phyloP scores from a whole-genome alignment of 108 stramenopile genomes.

The Tribonema minus region DNA sequence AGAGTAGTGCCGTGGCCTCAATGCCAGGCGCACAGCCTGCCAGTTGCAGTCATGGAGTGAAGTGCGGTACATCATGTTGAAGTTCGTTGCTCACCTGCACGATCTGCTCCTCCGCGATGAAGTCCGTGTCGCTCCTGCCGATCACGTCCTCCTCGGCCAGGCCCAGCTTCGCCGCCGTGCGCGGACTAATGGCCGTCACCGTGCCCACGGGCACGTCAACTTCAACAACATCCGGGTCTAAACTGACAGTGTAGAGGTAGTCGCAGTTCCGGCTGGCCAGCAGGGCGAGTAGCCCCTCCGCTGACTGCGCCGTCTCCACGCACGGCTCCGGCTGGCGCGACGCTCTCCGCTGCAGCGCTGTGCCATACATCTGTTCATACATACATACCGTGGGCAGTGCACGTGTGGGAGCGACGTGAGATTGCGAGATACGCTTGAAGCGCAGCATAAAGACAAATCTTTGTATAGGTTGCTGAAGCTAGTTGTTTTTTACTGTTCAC shows the following conservation, averaged over 20 bases:
- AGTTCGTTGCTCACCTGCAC: background rate
- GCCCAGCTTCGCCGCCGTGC: background rate
- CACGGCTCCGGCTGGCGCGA: background rate
- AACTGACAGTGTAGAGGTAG: background rate
- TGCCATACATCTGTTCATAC: background rate
- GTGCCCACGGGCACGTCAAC: background rate
- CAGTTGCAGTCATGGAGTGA: too few relatives aligned
- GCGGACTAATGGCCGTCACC: background rate
- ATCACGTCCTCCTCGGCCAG: background rate
- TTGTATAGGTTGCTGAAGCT: too few relatives aligned
- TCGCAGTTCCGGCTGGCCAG: background rate
- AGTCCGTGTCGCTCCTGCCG: background rate
- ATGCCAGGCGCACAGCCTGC: too few relatives aligned
- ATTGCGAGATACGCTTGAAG: too few relatives aligned
- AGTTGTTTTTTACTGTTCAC: too few relatives aligned
- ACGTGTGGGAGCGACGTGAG: too few relatives aligned
- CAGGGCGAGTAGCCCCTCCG: background rate
- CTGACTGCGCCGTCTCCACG: background rate
- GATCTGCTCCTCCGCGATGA: background rate
- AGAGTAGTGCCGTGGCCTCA: too few relatives aligned
- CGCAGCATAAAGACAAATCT: too few relatives aligned
- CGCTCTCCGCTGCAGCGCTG: background rate
- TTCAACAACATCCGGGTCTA: too few relatives aligned
- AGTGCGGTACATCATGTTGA: too few relatives aligned
- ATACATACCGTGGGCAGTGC: too few relatives aligned